These are phyloP conservation scores for Closterium sp. DNA, from an alignment of 139 green algal species.

Conservation along the genomic window DNA sequence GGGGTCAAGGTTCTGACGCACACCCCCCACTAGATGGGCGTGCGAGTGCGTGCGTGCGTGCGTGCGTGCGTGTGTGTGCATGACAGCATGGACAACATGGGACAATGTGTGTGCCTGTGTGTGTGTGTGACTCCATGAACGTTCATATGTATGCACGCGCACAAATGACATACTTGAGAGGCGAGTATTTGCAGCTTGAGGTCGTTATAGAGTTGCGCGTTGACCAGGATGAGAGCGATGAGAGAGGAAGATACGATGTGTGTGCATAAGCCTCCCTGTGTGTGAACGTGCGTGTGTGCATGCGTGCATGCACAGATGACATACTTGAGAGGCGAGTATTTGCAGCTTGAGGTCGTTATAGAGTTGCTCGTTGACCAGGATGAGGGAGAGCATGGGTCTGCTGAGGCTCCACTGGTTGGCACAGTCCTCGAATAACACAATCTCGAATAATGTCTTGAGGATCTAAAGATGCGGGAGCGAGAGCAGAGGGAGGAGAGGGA, in stretches of 20 bases:
- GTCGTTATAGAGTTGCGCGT: conserved; percentile 65
- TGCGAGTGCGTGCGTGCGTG: too few species aligned
- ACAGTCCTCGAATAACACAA: conserved; percentile 97
- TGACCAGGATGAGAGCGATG: conserved; percentile 97
- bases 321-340: conserved; percentile 36
- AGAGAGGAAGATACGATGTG: too few species aligned
- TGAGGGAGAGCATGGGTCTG: conserved; percentile 92
- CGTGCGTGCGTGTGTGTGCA: too few species aligned
- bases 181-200: conserved; percentile 62
- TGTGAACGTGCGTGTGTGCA: too few species aligned
- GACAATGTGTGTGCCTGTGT: too few species aligned
- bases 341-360: conserved; percentile 65
- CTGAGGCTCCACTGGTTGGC: conserved; percentile 94
- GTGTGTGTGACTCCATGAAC: too few species aligned
- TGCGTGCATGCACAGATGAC: too few species aligned
- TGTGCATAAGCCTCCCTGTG: too few species aligned
- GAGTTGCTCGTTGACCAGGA: conserved; percentile 85
- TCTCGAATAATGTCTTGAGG: conserved; percentile 88
- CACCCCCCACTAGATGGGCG: too few species aligned
- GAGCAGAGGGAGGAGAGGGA: neutral
- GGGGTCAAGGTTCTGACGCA: too few species aligned
- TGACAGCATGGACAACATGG: too few species aligned
- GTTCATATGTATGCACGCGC: too few species aligned
- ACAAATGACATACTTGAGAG: conserved; percentile 30
- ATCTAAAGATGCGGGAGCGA: conserved; percentile 50